phyloP scores from a whole-genome alignment of 768 basidiomycete genomes.

The Suillus brevipes region DNA sequence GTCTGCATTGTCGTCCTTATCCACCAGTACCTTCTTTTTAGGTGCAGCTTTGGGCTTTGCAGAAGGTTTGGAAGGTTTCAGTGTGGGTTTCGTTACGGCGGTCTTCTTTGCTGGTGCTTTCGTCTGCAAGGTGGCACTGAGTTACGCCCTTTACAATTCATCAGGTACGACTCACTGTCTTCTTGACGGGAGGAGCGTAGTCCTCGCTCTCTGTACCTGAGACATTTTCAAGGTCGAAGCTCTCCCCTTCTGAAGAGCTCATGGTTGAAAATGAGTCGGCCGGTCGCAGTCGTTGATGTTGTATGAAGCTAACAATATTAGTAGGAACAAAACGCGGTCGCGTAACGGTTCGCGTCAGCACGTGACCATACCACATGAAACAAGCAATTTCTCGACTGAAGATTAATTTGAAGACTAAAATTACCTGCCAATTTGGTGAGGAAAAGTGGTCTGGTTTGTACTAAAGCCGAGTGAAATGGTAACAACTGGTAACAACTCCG shows the following conservation, averaged over 20 bases:
- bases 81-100: slow-evolving; percentile 41
- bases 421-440: not conserved
- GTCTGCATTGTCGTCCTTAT: slow-evolving; percentile 65
- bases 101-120: slow-evolving; percentile 43
- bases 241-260: slow-evolving; percentile 76
- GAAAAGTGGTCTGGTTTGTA: not conserved
- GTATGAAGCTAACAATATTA: not conserved
- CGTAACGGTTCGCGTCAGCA: not conserved
- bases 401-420: not conserved
- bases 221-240: slow-evolving; percentile 58
- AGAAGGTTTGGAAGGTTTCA: slow-evolving; percentile 40
- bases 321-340: slow-evolving; percentile 1
- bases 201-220: slow-evolving; percentile 68
- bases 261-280: slow-evolving; percentile 36
- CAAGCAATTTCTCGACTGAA: too few species aligned
- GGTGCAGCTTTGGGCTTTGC: slow-evolving; percentile 52
- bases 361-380: not conserved
- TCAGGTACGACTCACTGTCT: slow-evolving; percentile 32
- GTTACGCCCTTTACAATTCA: slow-evolving; percentile 20
- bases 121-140: slow-evolving; percentile 18
- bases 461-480: not conserved
- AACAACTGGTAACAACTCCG: not conserved
- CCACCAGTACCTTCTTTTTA: slow-evolving; percentile 72
- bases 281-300: slow-evolving; percentile 6
- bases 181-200: slow-evolving; percentile 62